These are phyloP conservation scores for Mucor circinelloides DNA, from an alignment of 371 early-diverging fungal species.

Conservation along the genomic window DNA sequence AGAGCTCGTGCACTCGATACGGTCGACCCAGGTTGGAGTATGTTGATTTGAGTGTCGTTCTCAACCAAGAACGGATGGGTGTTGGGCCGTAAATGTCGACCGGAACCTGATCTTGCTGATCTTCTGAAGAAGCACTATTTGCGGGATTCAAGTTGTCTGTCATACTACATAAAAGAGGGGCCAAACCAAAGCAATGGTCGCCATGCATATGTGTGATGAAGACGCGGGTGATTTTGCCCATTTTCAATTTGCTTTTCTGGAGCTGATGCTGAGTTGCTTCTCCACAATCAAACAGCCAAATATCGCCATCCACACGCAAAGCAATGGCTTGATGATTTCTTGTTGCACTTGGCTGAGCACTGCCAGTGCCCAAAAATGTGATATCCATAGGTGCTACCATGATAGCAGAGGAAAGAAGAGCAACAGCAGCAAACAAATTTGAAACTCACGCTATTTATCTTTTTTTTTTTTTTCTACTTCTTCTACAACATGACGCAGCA, in stretches of 20 bases:
- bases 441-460: not conserved
- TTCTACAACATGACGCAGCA: not conserved
- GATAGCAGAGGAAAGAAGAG: not conserved
- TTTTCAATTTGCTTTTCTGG: slow-evolving; percentile 45
- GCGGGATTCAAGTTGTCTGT: slow-evolving; percentile 39
- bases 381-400: slow-evolving; percentile 52
- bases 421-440: not conserved
- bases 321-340: slow-evolving; percentile 73
- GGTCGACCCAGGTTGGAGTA: slow-evolving; percentile 40
- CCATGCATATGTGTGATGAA: slow-evolving; percentile 70
- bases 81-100: slow-evolving; percentile 62
- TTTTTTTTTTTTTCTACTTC: no score
- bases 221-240: slow-evolving; percentile 48
- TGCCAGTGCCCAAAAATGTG: slow-evolving; percentile 70
- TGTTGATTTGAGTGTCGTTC: slow-evolving; percentile 46
- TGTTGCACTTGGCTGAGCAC: slow-evolving; percentile 70
- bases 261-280: slow-evolving; percentile 76
- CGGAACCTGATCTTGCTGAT: slow-evolving; percentile 8
- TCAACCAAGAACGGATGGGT: slow-evolving; percentile 52
- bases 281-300: slow-evolving; percentile 76
- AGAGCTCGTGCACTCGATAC: slow-evolving; percentile 53
- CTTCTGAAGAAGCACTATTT: not conserved
- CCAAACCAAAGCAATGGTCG: slow-evolving; percentile 64
- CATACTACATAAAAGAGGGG: slow-evolving; percentile 58
- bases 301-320: slow-evolving; percentile 50